phyloP scores from a whole-genome alignment of 192 early-diverging fungal genomes.

The Linnemannia zychae region DNA sequence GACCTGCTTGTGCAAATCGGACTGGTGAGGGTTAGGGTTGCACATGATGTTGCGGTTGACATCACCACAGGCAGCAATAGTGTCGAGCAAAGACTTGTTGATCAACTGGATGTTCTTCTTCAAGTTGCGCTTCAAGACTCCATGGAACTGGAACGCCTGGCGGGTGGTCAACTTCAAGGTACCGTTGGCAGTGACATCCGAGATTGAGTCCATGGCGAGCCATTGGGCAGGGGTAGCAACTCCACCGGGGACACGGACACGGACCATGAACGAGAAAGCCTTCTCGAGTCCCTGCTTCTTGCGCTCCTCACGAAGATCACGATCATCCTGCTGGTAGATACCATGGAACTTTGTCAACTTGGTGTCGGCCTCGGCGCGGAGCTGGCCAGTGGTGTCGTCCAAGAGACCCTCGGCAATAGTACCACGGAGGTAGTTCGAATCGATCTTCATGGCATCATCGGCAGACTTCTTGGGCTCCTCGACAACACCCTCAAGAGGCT shows the following conservation, averaged over 20 bases:
- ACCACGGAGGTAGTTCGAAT: slow-evolving; percentile 93
- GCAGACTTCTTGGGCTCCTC: slow-evolving; percentile 77
- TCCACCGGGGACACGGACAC: slow-evolving; percentile 94
- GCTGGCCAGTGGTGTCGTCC: slow-evolving; percentile 86
- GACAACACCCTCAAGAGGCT: slow-evolving; percentile 72
- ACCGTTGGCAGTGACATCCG: slow-evolving; percentile 86
- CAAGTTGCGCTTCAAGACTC: slow-evolving; percentile 92
- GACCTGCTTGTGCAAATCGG: slow-evolving; percentile 85
- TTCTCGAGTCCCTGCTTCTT: slow-evolving; percentile 89
- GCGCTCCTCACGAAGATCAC: slow-evolving; percentile 90
- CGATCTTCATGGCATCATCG: slow-evolving; percentile 94
- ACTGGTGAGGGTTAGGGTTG: slow-evolving; percentile 87
- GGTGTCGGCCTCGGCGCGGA: slow-evolving; percentile 87
- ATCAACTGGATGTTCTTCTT: slow-evolving; percentile 92
- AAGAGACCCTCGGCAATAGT: slow-evolving; percentile 89
- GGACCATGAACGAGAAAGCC: slow-evolving; percentile 97
- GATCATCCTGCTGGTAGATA: slow-evolving; percentile 97
- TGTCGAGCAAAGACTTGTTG: slow-evolving; percentile 92
- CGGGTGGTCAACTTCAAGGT: slow-evolving; percentile 96
- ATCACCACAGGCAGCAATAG: slow-evolving; percentile 97
- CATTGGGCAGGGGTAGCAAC: slow-evolving; percentile 90
- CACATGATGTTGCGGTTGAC: slow-evolving; percentile 98
- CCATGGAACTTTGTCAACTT: slow-evolving; percentile 98
- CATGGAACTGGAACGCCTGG: slow-evolving; percentile 98
- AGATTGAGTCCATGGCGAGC: slow-evolving; percentile 94